Base-by-base conservation (phyloP, 1,139 yeast genomes). In the Suhomyces chickasaworum region DNA sequence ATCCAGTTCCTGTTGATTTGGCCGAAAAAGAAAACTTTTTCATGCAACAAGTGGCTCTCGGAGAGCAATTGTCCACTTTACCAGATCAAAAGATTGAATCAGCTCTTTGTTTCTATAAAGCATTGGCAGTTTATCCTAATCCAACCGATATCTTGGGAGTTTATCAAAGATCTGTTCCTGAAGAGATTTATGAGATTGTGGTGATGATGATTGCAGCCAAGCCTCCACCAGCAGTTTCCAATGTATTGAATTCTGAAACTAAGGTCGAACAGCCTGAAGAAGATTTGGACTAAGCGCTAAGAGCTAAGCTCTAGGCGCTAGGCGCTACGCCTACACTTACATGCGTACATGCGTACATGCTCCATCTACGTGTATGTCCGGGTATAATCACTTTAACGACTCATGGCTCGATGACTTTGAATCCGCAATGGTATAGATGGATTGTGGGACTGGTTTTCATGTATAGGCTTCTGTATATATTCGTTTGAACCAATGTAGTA, bases 81-180 rank as follows among this genome's bases (percentile, higher is more conserved):
- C 82, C 86, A 53, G 82, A 80, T 51, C 73, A 77, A 57, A 85
- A 84, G 65, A 68, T 85, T 52, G 89, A 84, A 49, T 86, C 97
- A 37, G 98, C 98, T 36, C 75, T 90, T 56, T 81, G 87, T 58
- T 93, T 90, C 78, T 93, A 93, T 80, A 88, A 90, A 69, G 98
- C 97, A n/a, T 78, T 93, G 63, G 81, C 89, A 31, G 91, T 90
- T 42, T 93, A 91, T 68, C 98, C 99, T 51, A 87, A 87, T 68
- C 99, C 98, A 48, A 86, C 95, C 48, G 97, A 89, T 58, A 81
- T 93, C 57, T 78, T 93, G 65, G 86, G 86, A 39, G 84, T 93
- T 59, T 91, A 89, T 72, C 97, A 91, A 73, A 86, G 86, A 75
- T 81, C 91, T 42, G 82, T 91, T 53, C 91, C 95, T 43, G 85